A percentile compares a stretch with the other conserved stretches of the same genome.
Evolutionary conservation across 257 asterid genomes (phyloP).

Genomic region (Solanum sitiens): DNA sequence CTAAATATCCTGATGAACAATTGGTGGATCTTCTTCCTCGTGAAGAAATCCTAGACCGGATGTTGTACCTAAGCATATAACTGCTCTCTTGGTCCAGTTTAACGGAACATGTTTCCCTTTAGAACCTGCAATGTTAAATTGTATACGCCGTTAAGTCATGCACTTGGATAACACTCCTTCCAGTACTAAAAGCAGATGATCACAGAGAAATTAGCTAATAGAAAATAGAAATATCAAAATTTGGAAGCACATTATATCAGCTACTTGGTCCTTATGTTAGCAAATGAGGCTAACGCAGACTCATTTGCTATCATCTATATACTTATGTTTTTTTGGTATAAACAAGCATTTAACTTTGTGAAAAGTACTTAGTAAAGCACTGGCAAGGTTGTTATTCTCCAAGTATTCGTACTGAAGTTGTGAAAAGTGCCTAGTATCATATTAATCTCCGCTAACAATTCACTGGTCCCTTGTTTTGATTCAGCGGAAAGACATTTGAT

Average conservation of each 20-base stretch:
- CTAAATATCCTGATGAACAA: constrained; percentile 82
- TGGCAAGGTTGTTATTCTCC: constrained; percentile 79
- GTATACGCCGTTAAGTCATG: background rate
- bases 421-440: constrained; percentile 11
- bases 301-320: background rate
- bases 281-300: background rate
- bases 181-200: background rate
- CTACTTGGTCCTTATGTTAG: background rate
- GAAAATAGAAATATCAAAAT: background rate
- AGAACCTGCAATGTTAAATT: constrained; percentile 26
- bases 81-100: constrained; percentile 59
- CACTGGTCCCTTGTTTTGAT: constrained; percentile 67
- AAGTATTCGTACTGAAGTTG: constrained; percentile 46
- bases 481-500: constrained; percentile 67
- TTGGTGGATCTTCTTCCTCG: constrained; percentile 55
- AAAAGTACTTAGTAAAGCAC: constrained; percentile 53
- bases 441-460: constrained; percentile 68
- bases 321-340: background rate
- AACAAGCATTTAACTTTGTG: background rate
- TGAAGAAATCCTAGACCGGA: constrained; percentile 78
- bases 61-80: constrained; percentile 65
- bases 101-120: constrained; percentile 25
- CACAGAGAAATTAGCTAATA: background rate
- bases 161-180: background rate
- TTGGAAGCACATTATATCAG: background rate